Percentiles rank a stretch among this genome's conserved stretches.
Evolutionary conservation across 352 stramenopile genomes (phyloP).

Genomic region (Globisporangium recalcitrans): DNA sequence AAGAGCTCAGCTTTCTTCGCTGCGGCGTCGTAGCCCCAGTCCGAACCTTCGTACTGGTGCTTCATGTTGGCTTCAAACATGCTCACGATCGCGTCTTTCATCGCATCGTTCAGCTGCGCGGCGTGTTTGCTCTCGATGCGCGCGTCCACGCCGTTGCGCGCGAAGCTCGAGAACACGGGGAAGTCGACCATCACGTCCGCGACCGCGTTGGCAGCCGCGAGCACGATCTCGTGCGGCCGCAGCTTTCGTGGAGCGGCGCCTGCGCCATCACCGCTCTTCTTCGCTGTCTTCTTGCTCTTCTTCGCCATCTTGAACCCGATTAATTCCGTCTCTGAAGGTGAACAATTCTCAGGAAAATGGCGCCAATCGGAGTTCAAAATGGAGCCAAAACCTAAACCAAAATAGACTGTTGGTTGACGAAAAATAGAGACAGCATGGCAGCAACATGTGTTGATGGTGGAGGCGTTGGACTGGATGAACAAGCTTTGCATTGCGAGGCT

Average conservation of each 20-base stretch:
- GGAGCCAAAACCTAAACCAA: slow-evolving; percentile 1
- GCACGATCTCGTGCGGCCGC: slow-evolving; percentile 14
- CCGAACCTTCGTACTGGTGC: slow-evolving; percentile 77
- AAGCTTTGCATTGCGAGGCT: background rate
- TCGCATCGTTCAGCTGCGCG: slow-evolving; percentile 25
- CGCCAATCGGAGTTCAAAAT: background rate
- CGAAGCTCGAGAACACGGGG: slow-evolving; percentile 45
- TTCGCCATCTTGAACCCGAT: slow-evolving; percentile 16
- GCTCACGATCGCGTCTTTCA: slow-evolving; percentile 34
- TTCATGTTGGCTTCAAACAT: slow-evolving; percentile 93
- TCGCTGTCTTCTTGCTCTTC: slow-evolving; percentile 16
- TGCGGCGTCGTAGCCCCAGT: slow-evolving; percentile 87
- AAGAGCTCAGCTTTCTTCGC: slow-evolving; percentile 84
- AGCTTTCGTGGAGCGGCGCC: background rate
- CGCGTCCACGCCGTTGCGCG: slow-evolving; percentile 41
- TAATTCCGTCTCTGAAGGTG: background rate
- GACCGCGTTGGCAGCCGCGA: slow-evolving; percentile 50
- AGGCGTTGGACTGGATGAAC: background rate
- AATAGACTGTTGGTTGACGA: background rate
- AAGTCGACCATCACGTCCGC: slow-evolving; percentile 61
- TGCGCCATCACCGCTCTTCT: slow-evolving; percentile 7
- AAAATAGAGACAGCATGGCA: background rate
- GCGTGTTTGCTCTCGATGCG: slow-evolving; percentile 41
- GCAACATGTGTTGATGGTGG: background rate
- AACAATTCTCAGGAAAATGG: slow-evolving; percentile 6